These are phyloP conservation scores for Sedum album DNA, from an alignment of 164 flowering plant genomes.

Conservation along the genomic window DNA sequence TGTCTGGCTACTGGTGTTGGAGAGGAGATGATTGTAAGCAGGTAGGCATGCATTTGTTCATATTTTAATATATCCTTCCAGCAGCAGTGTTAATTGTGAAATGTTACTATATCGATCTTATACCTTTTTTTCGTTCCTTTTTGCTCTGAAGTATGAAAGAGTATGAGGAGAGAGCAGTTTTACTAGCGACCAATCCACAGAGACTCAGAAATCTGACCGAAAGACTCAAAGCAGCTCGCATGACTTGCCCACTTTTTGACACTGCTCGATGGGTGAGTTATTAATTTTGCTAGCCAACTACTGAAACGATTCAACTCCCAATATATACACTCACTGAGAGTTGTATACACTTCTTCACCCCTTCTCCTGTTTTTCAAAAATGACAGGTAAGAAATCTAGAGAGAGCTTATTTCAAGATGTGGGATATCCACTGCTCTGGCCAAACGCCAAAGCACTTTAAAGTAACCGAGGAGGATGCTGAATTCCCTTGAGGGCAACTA, in stretches of 20 bases:
- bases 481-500: constrained; percentile 54
- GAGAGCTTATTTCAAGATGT: constrained; percentile 88
- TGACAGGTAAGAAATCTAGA: constrained; percentile 83
- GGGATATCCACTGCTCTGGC: constrained; percentile 80
- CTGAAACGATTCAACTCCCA: too few relatives aligned
- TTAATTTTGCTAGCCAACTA: background rate
- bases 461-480: constrained; percentile 63
- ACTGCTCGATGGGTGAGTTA: constrained; percentile 93
- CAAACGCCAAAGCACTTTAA: constrained; percentile 70
- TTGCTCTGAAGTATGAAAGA: constrained; percentile 84
- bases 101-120: background rate
- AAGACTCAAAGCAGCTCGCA: constrained; percentile 63
- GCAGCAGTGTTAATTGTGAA: background rate
- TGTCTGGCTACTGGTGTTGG: constrained; percentile 93
- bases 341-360: too few relatives aligned
- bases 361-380: background rate
- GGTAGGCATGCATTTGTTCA: constrained; percentile 26
- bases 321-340: too few relatives aligned
- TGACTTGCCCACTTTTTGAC: constrained; percentile 88
- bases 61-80: background rate
- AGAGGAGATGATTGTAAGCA: constrained; percentile 90
- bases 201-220: constrained; percentile 70
- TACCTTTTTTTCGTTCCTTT: too few relatives aligned
- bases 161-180: constrained; percentile 89
- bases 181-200: constrained; percentile 54